These are phyloP conservation scores for Fusarium siculi DNA, from an alignment of 2,329 filamentous ascomycete species.

Conservation along the genomic window DNA sequence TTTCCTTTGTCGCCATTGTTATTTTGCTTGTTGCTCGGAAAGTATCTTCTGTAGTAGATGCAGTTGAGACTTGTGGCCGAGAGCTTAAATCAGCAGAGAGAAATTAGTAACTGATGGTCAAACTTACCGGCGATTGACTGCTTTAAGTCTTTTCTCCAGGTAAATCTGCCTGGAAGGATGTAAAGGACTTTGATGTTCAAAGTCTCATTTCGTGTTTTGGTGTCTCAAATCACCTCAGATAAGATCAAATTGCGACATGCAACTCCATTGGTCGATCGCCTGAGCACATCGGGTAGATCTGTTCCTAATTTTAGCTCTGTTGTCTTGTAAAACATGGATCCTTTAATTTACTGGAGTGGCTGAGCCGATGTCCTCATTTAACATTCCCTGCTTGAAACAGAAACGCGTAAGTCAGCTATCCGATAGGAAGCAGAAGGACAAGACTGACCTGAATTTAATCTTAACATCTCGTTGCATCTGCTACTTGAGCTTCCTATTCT, in stretches of 20 bases:
- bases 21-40: too few species aligned
- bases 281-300: not conserved
- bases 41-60: too few species aligned
- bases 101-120: too few species aligned
- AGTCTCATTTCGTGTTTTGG: too few species aligned
- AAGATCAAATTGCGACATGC: not conserved
- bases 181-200: too few species aligned
- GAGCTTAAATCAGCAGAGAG: too few species aligned
- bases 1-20: too few species aligned
- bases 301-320: not conserved
- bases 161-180: too few species aligned
- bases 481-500: not conserved
- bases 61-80: too few species aligned
- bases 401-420: not conserved
- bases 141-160: too few species aligned
- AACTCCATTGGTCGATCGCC: not conserved
- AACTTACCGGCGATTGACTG: too few species aligned
- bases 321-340: not conserved
- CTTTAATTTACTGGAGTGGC: not conserved
- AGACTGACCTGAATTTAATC: not conserved
- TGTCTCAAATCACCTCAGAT: not conserved
- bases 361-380: not conserved
- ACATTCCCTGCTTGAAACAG: not conserved
- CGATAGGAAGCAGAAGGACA: not conserved
- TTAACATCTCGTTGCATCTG: accelerated